A percentile compares a stretch with the other conserved stretches of the same genome.
Evolutionary conservation across 2,329 filamentous ascomycete species (phyloP).

Genomic region (Colletotrichum endophyticum): DNA sequence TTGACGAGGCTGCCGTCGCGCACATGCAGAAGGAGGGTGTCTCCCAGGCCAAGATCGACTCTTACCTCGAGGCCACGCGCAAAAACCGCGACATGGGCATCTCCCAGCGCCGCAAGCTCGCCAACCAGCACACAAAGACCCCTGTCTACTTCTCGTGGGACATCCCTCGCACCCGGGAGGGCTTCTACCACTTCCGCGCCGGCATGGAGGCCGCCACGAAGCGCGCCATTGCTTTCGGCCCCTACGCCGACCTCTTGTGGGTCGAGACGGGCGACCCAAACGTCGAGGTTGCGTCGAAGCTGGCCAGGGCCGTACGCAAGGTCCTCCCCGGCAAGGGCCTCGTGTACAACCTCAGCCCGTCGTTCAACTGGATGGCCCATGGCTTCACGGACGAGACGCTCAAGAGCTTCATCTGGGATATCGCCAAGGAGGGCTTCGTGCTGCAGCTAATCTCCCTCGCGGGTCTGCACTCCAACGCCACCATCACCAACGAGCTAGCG

Average conservation of each 20-base stretch:
- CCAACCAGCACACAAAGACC: constrained; percentile 67
- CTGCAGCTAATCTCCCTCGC: constrained; percentile 72
- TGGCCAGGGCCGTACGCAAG: constrained; percentile 77
- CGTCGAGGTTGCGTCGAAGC: constrained; percentile 75
- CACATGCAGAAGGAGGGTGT: constrained; percentile 74
- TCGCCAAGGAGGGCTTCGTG: constrained; percentile 84
- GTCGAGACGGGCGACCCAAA: constrained; percentile 93
- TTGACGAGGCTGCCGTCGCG: constrained; percentile 85
- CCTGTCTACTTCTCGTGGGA: constrained; percentile 89
- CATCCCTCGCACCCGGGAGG: constrained; percentile 89
- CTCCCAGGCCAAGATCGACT: constrained; percentile 65
- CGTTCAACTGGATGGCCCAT: constrained; percentile 98
- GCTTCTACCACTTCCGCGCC: constrained; percentile 88
- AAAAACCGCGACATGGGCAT: constrained; percentile 78
- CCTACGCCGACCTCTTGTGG: constrained; percentile 95
- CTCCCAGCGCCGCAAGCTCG: constrained; percentile 75
- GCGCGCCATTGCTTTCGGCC: constrained; percentile 87
- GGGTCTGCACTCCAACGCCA: constrained; percentile 69
- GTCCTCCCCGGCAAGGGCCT: constrained; percentile 81
- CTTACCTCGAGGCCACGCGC: constrained; percentile 68
- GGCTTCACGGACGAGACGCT: constrained; percentile 85
- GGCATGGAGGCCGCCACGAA: constrained; percentile 90
- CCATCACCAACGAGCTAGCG: constrained; percentile 75
- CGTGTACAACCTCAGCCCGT: constrained; percentile 95
- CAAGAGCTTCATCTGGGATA: constrained; percentile 94